Base-by-base conservation (phyloP, 768 basidiomycete species). In the Mycena leptocephala region DNA sequence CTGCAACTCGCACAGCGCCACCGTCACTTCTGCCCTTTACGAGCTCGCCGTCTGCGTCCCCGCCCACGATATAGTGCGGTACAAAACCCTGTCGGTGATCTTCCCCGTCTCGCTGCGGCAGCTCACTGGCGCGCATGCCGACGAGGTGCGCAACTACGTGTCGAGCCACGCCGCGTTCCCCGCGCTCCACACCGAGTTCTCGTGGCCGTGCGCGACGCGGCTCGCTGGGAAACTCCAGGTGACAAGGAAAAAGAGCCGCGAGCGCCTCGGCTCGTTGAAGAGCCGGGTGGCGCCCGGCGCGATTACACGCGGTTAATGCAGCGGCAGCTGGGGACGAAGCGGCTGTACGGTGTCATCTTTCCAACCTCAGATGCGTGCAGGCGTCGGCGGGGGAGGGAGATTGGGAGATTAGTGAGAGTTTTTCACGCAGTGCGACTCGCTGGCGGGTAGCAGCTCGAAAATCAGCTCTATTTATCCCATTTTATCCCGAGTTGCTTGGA, bases 71-170 rank as follows among this genome's bases (percentile, higher is more conserved):
- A 18, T 18, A 7, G 20, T 6, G 30, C 5, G 6, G 13, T 70
- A 46, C 43, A 70, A 46, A 33, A 70, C 39, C 20, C 78, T 82
- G 58, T 78, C 79, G 30, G 77, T 74, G 5, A 24, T 20, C 37
- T 75, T 86, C 6, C 81, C 87, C 10, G 76, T 86, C 20, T 85
- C 85, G 20, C 83, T 87, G 24, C 83, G 87, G 30, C 79, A 67
- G 6, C 65, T 81, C 46, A 74, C 85, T 20, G 79, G 80, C 35
- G 76, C 79, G 5, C 67, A 84, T 3, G 51, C 72, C 7, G 80
- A 80, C 66, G 82, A 58, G 32, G 80, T 87, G 39, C 86, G 87
- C 78, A 83, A 86, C 71, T 78, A 84, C 56, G 81, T 83, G 35
- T 83, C 86, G 8, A 51, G 71, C 2, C 70, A 80, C 37, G 39